Percentiles rank a stretch among this genome's conserved stretches.
Evolutionary conservation across 1,139 yeast species (phyloP).

Genomic region (Lodderomyces margitis): DNA sequence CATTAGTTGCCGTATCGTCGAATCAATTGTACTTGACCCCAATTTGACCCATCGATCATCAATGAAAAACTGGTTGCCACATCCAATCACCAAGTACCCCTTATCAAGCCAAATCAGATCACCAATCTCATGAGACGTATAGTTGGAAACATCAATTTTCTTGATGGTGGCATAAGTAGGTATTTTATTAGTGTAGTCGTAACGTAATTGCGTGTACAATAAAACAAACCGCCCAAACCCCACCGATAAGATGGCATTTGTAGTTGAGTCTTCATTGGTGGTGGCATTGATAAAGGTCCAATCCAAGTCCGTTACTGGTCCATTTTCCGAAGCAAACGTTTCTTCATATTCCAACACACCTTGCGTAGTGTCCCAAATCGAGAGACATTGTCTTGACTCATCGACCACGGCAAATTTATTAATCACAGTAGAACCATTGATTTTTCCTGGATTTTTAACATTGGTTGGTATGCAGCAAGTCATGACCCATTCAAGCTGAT

Average conservation of each 20-base stretch:
- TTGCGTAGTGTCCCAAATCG: slow-evolving; percentile 75
- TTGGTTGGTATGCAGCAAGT: slow-evolving; percentile 55
- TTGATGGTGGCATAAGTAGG: slow-evolving; percentile 80
- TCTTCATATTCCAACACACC: slow-evolving; percentile 68
- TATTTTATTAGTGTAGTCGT: slow-evolving; percentile 78
- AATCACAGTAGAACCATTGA: slow-evolving; percentile 69
- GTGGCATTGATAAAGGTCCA: slow-evolving; percentile 70
- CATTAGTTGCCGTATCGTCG: slow-evolving; percentile 50
- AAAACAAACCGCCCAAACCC: slow-evolving; percentile 67
- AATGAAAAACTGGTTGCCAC: slow-evolving; percentile 86
- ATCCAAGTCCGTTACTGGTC: slow-evolving; percentile 57
- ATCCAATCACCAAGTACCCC: slow-evolving; percentile 77
- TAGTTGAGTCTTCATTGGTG: slow-evolving; percentile 23
- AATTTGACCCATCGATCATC: slow-evolving; percentile 61
- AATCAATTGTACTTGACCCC: slow-evolving; percentile 31
- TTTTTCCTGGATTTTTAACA: slow-evolving; percentile 46
- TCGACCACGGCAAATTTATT: slow-evolving; percentile 73
- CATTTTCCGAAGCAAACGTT: slow-evolving; percentile 34
- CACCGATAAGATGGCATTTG: slow-evolving; percentile 75
- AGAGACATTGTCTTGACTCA: slow-evolving; percentile 45
- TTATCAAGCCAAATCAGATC: slow-evolving; percentile 84
- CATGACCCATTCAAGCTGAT: slow-evolving; percentile 46
- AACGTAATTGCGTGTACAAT: slow-evolving; percentile 77
- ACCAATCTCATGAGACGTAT: slow-evolving; percentile 79
- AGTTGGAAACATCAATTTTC: slow-evolving; percentile 64